These are phyloP conservation scores for Gracilaria domingensis DNA, from an alignment of 23 red algal species.

Conservation along the genomic window DNA sequence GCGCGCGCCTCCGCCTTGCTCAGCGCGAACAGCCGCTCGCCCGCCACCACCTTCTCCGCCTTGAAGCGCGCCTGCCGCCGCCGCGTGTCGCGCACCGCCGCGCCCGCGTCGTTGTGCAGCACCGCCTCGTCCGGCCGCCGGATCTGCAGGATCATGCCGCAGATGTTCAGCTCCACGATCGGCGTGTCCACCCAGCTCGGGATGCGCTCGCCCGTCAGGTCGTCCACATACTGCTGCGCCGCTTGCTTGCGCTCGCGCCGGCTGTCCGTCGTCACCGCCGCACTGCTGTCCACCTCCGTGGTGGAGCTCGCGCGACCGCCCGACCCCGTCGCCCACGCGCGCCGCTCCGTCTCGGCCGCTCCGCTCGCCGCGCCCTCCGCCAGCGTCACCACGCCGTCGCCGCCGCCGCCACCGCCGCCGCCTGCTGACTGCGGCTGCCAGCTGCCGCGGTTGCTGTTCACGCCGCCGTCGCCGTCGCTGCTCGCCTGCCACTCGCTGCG, in stretches of 20 bases:
- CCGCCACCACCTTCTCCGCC: background rate
- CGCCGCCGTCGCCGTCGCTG: background rate
- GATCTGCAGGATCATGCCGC: constrained; percentile 66
- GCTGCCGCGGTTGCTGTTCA: constrained; percentile 16
- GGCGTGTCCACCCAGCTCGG: constrained; percentile 51
- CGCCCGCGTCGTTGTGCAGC: constrained; percentile 42
- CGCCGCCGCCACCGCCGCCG: background rate
- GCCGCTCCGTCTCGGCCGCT: background rate
- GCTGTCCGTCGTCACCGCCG: background rate
- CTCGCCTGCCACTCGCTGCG: background rate
- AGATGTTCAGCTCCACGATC: constrained; percentile 59
- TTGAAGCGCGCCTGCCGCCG: constrained; percentile 44
- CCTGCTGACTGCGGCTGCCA: background rate
- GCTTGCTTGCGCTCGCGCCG: constrained; percentile 2
- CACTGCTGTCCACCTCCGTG: constrained; percentile 2
- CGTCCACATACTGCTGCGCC: constrained; percentile 23
- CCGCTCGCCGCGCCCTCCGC: background rate
- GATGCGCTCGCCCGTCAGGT: constrained; percentile 42
- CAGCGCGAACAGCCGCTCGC: constrained; percentile 48
- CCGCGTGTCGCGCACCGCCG: constrained; percentile 48
- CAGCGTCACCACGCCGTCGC: background rate
- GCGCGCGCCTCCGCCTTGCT: constrained; percentile 44
- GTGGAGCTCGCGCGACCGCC: constrained; percentile 12
- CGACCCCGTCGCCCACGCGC: background rate
- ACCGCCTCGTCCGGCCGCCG: constrained; percentile 42